phyloP scores from a whole-genome alignment of 2,329 filamentous ascomycete species.

The Gremmenia infestans region DNA sequence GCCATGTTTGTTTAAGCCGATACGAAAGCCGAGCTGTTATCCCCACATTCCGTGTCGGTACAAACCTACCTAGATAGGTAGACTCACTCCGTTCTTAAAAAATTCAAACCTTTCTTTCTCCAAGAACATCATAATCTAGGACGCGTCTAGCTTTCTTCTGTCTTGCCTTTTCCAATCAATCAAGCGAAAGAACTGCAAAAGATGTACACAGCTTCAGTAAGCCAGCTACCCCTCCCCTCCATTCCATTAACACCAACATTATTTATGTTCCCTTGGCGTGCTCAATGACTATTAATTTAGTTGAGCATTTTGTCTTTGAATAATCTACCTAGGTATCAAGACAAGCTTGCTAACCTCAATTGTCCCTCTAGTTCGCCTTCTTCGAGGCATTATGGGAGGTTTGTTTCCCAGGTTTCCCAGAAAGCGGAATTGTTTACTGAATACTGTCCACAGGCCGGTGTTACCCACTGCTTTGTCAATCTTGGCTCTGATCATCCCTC shows the following conservation, averaged over 20 bases:
- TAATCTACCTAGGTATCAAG: neutral
- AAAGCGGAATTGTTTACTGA: neutral
- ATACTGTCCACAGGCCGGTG: conserved; percentile 36
- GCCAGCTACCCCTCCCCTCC: neutral
- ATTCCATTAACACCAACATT: neutral
- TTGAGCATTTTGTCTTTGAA: neutral
- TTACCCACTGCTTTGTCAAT: conserved; percentile 54
- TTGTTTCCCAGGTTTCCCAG: conserved; percentile 10
- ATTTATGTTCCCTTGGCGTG: neutral
- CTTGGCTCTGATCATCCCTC: conserved; percentile 59
- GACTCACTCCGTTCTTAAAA: too few relatives aligned
- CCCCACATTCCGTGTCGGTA: neutral
- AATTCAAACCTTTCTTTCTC: too few relatives aligned
- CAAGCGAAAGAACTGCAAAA: neutral
- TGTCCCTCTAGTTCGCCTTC: conserved; percentile 49
- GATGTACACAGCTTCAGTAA: conserved; percentile 53
- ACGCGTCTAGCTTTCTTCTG: neutral
- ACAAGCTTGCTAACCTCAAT: neutral
- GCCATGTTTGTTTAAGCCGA: neutral
- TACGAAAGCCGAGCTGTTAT: conserved; percentile 1
- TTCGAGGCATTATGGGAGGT: conserved; percentile 67
- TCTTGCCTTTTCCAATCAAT: too few relatives aligned
- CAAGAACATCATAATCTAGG: too few relatives aligned
- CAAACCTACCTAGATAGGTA: too few relatives aligned
- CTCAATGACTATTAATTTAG: neutral